Evolutionary conservation across 1,284 basidiomycete species (phyloP).

Genomic region (Ustilago cynodontis): DNA sequence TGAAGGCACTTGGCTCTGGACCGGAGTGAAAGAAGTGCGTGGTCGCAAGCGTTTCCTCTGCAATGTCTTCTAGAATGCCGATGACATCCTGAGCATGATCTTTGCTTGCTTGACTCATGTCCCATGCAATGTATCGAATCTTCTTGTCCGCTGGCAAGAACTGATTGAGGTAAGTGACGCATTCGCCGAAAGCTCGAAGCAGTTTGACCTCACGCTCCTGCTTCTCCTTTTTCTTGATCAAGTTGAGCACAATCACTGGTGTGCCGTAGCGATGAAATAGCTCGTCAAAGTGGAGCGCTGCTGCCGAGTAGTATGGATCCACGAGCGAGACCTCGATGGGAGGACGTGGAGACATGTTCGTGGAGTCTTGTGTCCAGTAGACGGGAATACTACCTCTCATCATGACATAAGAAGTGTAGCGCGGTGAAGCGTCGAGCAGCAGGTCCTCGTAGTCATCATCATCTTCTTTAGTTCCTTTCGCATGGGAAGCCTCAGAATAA

Average conservation of each 20-base stretch:
- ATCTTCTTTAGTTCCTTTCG: constrained; percentile 8
- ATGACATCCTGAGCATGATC: constrained; percentile 97
- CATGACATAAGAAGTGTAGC: constrained; percentile 96
- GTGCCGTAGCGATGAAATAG: constrained; percentile 90
- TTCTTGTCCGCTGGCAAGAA: constrained; percentile 83
- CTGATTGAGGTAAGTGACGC: constrained; percentile 92
- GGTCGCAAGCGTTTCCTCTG: constrained; percentile 89
- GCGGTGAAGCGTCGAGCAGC: constrained; percentile 72
- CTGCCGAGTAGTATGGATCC: constrained; percentile 94
- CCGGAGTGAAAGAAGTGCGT: constrained; percentile 91
- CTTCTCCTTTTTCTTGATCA: constrained; percentile 78
- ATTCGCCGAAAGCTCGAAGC: constrained; percentile 89
- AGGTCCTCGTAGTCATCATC: constrained; percentile 35
- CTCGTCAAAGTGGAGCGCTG: constrained; percentile 92
- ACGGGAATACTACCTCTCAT: constrained; percentile 95
- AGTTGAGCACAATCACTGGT: constrained; percentile 92
- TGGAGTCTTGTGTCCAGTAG: constrained; percentile 95
- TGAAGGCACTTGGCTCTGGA: constrained; percentile 57
- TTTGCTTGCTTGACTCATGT: constrained; percentile 76
- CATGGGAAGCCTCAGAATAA: neutral
- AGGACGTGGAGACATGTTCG: constrained; percentile 88
- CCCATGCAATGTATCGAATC: constrained; percentile 94
- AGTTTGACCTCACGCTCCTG: constrained; percentile 92
- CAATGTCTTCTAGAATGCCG: constrained; percentile 92
- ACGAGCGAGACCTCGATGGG: constrained; percentile 91